A percentile compares a stretch with the other conserved stretches of the same genome.
Conservation (phyloP, 768 basidiomycete genomes). For the Boletus fagicola region DNA sequence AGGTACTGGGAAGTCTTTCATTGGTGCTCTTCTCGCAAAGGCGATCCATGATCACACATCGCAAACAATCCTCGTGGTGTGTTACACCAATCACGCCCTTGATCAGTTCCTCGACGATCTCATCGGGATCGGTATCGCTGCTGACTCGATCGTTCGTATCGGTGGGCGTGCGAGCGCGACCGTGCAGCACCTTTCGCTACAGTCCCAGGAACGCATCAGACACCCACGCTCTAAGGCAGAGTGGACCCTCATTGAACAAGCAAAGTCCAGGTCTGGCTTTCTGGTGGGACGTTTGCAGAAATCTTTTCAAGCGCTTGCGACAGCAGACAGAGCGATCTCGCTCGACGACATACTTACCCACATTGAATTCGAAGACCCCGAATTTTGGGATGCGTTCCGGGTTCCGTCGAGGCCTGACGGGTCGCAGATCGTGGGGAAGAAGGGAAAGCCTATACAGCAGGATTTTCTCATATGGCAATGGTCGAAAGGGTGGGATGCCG, state of each 20-base stretch:
- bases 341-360: slow-evolving; percentile 40
- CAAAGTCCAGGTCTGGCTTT: slow-evolving; percentile 28
- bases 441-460: slow-evolving; percentile 34
- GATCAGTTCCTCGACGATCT: slow-evolving; percentile 69
- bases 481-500: too few relatives aligned
- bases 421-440: slow-evolving; percentile 42
- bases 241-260: slow-evolving; percentile 42
- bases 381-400: slow-evolving; percentile 45
- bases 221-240: slow-evolving; percentile 32
- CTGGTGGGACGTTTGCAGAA: slow-evolving; percentile 26
- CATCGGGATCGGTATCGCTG: slow-evolving; percentile 56
- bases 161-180: slow-evolving; percentile 51
- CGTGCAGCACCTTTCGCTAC: slow-evolving; percentile 48
- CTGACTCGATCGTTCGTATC: slow-evolving; percentile 50
- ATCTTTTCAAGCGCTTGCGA: slow-evolving; percentile 32
- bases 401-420: slow-evolving; percentile 45
- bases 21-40: slow-evolving; percentile 66
- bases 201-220: slow-evolving; percentile 35
- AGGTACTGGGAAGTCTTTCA: slow-evolving; percentile 78
- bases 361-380: slow-evolving; percentile 51
- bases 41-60: slow-evolving; percentile 47
- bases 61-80: slow-evolving; percentile 61
- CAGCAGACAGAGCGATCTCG: slow-evolving; percentile 11
- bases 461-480: slow-evolving; percentile 50
- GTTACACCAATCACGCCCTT: slow-evolving; percentile 73